These are phyloP conservation scores for Oryza officinalis DNA, from an alignment of 176 grass and related monocot species.

Conservation along the genomic window DNA sequence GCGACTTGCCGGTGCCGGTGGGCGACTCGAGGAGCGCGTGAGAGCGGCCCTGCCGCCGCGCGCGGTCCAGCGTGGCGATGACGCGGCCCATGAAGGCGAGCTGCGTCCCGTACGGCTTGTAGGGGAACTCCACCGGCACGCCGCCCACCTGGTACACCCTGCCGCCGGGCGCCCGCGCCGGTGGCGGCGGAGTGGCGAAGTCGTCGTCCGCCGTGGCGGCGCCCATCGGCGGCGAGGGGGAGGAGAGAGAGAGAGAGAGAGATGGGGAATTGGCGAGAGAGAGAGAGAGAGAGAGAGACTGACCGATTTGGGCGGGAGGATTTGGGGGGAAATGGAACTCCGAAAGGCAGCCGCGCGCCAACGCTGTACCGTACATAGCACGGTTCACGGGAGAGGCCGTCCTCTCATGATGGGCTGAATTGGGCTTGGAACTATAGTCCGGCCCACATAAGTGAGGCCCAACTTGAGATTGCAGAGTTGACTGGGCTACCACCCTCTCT, in stretches of 20 bases:
- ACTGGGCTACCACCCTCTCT: no score
- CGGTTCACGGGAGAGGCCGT: background rate
- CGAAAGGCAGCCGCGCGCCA: constrained; percentile 20
- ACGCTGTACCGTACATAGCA: background rate
- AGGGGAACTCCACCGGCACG: constrained; percentile 88
- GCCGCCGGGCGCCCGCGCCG: background rate
- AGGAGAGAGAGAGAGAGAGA: background rate
- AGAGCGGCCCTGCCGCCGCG: constrained; percentile 70
- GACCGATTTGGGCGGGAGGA: constrained; percentile 29
- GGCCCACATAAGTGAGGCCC: background rate
- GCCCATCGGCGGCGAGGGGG: background rate
- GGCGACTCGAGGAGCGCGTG: constrained; percentile 96
- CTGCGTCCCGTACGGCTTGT: constrained; percentile 89
- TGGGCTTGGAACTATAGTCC: background rate
- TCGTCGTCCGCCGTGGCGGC: constrained; percentile 26
- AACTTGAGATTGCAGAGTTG: background rate
- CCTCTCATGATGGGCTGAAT: background rate
- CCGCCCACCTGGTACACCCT: constrained; percentile 80
- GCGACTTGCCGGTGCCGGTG: constrained; percentile 88
- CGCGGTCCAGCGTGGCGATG: constrained; percentile 77
- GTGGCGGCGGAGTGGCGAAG: constrained; percentile 26
- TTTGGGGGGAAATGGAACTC: constrained; percentile 30
- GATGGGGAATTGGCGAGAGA: background rate
- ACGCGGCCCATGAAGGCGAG: constrained; percentile 96
- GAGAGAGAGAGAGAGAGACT: constrained; percentile 10